Evolutionary conservation across 306 rosid genomes (phyloP), one percentile per base, ranked within the genome.

Genomic region (Dryas alaskensis): DNA sequence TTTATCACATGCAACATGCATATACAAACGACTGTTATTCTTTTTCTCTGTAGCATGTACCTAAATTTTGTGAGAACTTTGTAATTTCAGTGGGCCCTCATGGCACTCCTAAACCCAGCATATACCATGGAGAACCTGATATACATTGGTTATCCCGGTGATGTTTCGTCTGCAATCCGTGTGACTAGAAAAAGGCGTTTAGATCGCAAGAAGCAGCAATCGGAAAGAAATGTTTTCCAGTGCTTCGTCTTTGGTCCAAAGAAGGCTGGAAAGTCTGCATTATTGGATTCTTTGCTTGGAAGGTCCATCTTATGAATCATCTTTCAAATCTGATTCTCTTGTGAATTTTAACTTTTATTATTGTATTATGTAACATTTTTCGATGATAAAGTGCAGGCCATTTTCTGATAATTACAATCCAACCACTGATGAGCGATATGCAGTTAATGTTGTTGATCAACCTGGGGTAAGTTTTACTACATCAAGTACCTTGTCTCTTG

Each of bases 161-260:
- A 95, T 73, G 86, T 90, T 16, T 82, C 83, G 43, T 88, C 99
- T 79, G 78, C 97, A 61, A 80, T 90, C 69, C 96, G 88, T 51
- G 83, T 92, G 70, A 95, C 99, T 69, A 86, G 93, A 83, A 92
- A 62, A 91, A 79, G 93, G 27, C 93, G 93, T 50, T 45, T 77
- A 73, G 99, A 95, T 82, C 93, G 97, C 69, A 95, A 95, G 85
- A 92, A 86, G 81, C 97, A 95, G 64, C 92, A 57, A 25, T 84
- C 92, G 16, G 99, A 95, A 12, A 84, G 98, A 84, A 88, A 80
- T 70, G 97, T 90, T 67, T 80, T 88, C 82, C 99, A 92, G 65
- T 95, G 99, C 88, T 90, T 88, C 70, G 97, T 95, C 58, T 95
- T 95, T 74, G 99, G 99, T 80, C 93, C 99, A 72, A 88, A 86